Conservation (phyloP, 1,284 basidiomycete genomes). For the Hortiboletus rubellus region DNA sequence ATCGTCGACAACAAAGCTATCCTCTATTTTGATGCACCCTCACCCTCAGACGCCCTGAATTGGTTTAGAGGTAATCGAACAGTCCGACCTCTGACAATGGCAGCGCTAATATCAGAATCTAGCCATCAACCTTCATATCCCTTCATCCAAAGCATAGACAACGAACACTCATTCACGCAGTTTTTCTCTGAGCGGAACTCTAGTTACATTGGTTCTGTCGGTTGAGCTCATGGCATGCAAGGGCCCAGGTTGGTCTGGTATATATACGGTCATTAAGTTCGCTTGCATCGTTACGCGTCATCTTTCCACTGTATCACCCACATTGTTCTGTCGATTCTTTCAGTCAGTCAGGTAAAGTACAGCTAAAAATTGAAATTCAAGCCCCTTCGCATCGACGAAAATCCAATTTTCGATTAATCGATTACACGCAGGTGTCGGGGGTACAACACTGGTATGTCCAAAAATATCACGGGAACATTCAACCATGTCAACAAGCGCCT, state of each 20-base stretch:
- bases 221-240: constrained; percentile 12
- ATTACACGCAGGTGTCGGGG: constrained; percentile 9
- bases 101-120: constrained; percentile 8
- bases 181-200: constrained; percentile 7
- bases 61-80: constrained; percentile 77
- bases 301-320: constrained; percentile 39
- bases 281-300: constrained; percentile 34
- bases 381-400: background rate
- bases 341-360: constrained; percentile 27
- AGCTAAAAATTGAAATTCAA: constrained; percentile 18
- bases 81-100: background rate
- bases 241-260: constrained; percentile 28
- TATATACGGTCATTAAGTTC: constrained; percentile 41
- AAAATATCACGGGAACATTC: background rate
- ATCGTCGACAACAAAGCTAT: constrained; percentile 89
- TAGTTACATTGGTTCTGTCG: constrained; percentile 3
- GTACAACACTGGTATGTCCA: constrained; percentile 10
- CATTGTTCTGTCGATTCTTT: constrained; percentile 15
- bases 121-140: constrained; percentile 69
- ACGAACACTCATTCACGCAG: constrained; percentile 10
- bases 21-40: constrained; percentile 86
- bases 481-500: background rate
- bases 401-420: background rate
- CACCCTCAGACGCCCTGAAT: constrained; percentile 78
- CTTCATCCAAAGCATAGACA: constrained; percentile 49